These are phyloP conservation scores for Grosmannia serpens DNA, from an alignment of 2,329 filamentous ascomycete genomes.

Conservation along the genomic window DNA sequence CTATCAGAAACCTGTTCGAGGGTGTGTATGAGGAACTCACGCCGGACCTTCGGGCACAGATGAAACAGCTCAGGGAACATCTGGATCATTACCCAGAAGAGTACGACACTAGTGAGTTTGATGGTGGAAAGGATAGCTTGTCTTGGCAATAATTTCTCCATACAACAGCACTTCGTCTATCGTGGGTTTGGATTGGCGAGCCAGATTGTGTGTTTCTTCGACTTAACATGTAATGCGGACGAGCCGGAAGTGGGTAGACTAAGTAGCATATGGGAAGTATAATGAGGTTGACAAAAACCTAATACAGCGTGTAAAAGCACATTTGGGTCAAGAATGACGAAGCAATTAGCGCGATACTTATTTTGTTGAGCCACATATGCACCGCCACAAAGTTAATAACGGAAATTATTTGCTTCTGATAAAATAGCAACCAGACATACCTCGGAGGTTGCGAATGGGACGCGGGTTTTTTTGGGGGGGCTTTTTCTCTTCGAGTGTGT, in stretches of 20 bases:
- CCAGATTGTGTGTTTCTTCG: too few relatives aligned
- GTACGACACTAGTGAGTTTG: constrained; percentile 52
- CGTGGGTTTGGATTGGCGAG: too few relatives aligned
- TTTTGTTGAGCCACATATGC: background rate
- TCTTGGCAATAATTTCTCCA: background rate
- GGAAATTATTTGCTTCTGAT: background rate
- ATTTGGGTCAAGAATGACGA: too few relatives aligned
- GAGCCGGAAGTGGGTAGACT: too few relatives aligned
- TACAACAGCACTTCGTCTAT: too few relatives aligned
- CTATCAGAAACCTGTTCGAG: constrained; percentile 62
- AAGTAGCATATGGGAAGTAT: too few relatives aligned
- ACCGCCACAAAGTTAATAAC: background rate
- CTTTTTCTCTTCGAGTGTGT: too few relatives aligned
- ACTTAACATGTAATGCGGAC: background rate
- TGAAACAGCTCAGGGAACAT: constrained; percentile 60
- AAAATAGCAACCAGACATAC: background rate
- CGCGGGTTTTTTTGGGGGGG: too few relatives aligned
- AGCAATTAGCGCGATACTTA: too few relatives aligned
- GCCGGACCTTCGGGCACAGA: constrained; percentile 49
- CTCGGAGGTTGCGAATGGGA: too few relatives aligned
- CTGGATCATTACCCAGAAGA: constrained; percentile 81
- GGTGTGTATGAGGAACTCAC: constrained; percentile 86
- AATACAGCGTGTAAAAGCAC: too few relatives aligned
- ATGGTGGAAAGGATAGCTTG: constrained; percentile 20
- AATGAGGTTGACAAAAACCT: too few relatives aligned